These are phyloP conservation scores for Beauveria varroae DNA, from an alignment of 2,329 filamentous ascomycete species.

Conservation along the genomic window DNA sequence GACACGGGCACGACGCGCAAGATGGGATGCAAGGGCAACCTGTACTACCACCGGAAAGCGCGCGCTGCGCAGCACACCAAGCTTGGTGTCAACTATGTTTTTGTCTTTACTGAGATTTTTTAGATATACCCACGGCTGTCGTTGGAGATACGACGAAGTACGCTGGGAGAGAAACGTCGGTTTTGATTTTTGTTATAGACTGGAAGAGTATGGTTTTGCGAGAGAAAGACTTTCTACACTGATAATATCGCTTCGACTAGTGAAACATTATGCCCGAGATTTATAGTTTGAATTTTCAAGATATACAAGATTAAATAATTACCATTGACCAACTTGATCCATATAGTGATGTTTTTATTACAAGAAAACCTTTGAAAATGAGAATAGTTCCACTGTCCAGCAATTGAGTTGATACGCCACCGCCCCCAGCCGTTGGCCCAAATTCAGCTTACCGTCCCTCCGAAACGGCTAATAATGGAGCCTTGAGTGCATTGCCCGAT, in stretches of 20 bases:
- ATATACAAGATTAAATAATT: neutral
- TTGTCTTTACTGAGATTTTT: conserved; percentile 19
- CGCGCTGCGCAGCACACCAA: conserved; percentile 2
- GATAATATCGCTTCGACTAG: conserved; percentile 7
- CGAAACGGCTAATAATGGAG: neutral
- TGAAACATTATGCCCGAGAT: neutral
- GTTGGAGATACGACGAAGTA: neutral
- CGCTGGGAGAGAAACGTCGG: conserved; percentile 5
- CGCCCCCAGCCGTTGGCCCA: too few relatives aligned
- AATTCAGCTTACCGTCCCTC: too few relatives aligned
- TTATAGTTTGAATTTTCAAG: neutral
- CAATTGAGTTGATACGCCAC: too few relatives aligned
- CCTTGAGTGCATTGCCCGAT: neutral
- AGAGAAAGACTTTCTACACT: neutral
- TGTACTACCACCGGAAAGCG: conserved; percentile 21
- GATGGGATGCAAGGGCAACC: conserved; percentile 19
- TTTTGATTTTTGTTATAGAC: conserved; percentile 10
- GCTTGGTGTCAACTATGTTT: conserved; percentile 7
- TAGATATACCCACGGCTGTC: conserved; percentile 26
- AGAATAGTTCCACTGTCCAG: too few relatives aligned
- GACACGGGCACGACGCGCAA: conserved; percentile 12
- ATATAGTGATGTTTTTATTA: too few relatives aligned
- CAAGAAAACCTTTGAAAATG: too few relatives aligned
- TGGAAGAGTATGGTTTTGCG: conserved; percentile 1
- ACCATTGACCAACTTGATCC: too few relatives aligned